Conservation (phyloP, 768 basidiomycete genomes). For the Boletellus ananas region DNA sequence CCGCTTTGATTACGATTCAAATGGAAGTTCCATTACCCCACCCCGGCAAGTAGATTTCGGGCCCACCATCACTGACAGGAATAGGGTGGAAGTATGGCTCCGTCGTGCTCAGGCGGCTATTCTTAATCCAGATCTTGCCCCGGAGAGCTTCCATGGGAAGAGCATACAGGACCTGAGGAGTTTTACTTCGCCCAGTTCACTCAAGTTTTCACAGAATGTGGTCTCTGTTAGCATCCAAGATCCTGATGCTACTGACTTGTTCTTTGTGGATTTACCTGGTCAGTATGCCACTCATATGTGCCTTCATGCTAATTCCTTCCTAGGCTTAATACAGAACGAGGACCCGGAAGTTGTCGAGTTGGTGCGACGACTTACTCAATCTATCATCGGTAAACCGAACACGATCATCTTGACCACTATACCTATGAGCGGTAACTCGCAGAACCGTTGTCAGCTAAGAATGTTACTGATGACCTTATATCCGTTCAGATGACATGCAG, state of each 20-base stretch:
- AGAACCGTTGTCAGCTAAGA: not conserved
- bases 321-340: slow-evolving; percentile 59
- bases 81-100: slow-evolving; percentile 38
- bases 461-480: not conserved
- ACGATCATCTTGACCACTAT: slow-evolving; percentile 64
- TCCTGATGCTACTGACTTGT: slow-evolving; percentile 43
- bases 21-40: slow-evolving; percentile 20
- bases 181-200: slow-evolving; percentile 20
- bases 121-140: slow-evolving; percentile 26
- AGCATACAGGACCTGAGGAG: slow-evolving; percentile 23
- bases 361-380: slow-evolving; percentile 46
- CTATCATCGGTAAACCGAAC: slow-evolving; percentile 45
- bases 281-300: not conserved
- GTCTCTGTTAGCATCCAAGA: slow-evolving; percentile 46
- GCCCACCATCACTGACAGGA: slow-evolving; percentile 25
- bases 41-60: slow-evolving; percentile 27
- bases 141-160: slow-evolving; percentile 22
- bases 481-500: slow-evolving; percentile 57
- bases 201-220: slow-evolving; percentile 48
- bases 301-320: slow-evolving; percentile 4
- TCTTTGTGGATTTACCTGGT: slow-evolving; percentile 57
- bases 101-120: slow-evolving; percentile 47
- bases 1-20: slow-evolving; percentile 30
- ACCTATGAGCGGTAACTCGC: slow-evolving; percentile 53
- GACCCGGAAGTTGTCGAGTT: slow-evolving; percentile 38